Evolutionary conservation across 768 basidiomycete genomes (phyloP), one percentile per base, ranked within the genome.

Genomic region (Mycena rebaudengoi): DNA sequence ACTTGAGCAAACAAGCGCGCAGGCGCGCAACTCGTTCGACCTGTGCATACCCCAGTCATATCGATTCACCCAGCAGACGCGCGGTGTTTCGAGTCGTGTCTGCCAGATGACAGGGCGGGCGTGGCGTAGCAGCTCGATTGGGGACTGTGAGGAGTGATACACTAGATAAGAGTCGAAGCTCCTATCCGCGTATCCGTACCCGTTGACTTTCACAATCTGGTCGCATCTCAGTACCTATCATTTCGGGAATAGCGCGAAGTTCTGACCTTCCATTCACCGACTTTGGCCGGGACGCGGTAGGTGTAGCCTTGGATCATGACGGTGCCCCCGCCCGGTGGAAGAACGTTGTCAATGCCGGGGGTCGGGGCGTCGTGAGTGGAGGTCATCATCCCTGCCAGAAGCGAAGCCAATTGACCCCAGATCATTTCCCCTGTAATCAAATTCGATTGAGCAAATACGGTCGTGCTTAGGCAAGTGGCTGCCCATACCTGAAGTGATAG

Each of bases 231-330:
- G n/a, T n/a, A n/a, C n/a, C n/a, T n/a, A n/a, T n/a, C n/a, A n/a
- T n/a, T n/a, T n/a, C n/a, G n/a, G n/a, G n/a, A n/a, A n/a, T n/a
- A n/a, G n/a, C n/a, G n/a, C n/a, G n/a, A n/a, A n/a, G n/a, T n/a
- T n/a, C n/a, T n/a, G n/a, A 69, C 67, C 46, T 69, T 69, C 67
- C 67, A 69, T 21, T 58, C 20, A 2, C 67, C 67, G n/a, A 29
- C 18, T 39, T 50, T 58, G 21, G 67, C 67, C 10, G 56, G 60
- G 10, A 50, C 65, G 30, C 64, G 64, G 45, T 57, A 62, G 13
- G 40, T 60, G 30, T 52, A 61, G 2, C 28, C 57, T 45, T 68
- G 63, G 5, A n/a, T 29, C 4, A 49, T 3, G 4, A 64, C 28
- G 4, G 66, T 68, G 2, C 58, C 62, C 3, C 63, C 41, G n/a